Base-by-base conservation (phyloP, 176 grass and related monocot species). In the Tuctoria greenei region DNA sequence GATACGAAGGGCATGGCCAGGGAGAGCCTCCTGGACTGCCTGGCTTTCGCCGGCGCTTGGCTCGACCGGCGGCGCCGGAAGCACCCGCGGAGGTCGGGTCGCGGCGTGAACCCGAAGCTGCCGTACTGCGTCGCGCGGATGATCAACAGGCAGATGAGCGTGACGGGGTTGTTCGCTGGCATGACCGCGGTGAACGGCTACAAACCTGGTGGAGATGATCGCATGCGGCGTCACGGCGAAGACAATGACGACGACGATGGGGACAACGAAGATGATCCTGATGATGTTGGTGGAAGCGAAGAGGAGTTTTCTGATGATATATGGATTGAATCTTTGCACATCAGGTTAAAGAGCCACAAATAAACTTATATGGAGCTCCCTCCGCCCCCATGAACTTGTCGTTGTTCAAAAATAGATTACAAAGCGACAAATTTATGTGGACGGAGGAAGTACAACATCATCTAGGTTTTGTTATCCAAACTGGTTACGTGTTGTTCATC, bases 1-100 rank as follows among this genome's bases (percentile, higher is more conserved):
- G 85, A 90, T 55, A 98, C 92, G 91, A 98, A 92, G 69, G 82
- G 89, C 62, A 95, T 98, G 95, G 89, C 89, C 4, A 99, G 83
- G 86, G 95, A 99, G 80, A 92, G 95, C 89, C 85, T 99, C 26
- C 88, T 99, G 41, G 95, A 99, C 76, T 92, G 89, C 47, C 78
- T 99, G 9, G 77, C 86, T 77, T 92, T 92, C 81, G 87, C 78
- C 64, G 83, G 67, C 12, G 75, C 81, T 31, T 99, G 84, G 74
- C 64, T 86, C 61, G 57, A 61, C 49, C 66, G 62, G 59, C 64
- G 61, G 60, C 61, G 56, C 40, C 70, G 47, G 20, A 85, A 67
- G 78, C 31, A 31, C 31, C 3, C 44, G 11, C 65, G 35, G 26
- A 66, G 27, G 57, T 20, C 54, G 40, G 44, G 77, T 23, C 67